These are phyloP conservation scores for Discostella stelligeroides DNA, from an alignment of 108 stramenopile species.

Conservation along the genomic window DNA sequence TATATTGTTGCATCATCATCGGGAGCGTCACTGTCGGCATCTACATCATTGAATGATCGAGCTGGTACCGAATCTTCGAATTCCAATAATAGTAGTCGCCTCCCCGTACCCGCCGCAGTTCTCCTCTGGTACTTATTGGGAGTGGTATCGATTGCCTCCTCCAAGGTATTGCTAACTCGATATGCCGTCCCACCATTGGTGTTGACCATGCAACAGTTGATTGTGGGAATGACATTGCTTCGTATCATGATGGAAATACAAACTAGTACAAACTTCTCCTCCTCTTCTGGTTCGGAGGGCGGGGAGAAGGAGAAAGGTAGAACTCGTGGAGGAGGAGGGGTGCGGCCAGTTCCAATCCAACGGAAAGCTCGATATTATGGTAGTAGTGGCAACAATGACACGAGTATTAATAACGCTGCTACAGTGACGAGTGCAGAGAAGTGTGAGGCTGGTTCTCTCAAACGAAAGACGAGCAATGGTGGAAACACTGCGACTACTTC, in stretches of 20 bases:
- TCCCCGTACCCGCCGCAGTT: conserved; percentile 53
- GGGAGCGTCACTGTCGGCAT: no score
- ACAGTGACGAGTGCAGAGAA: conserved; percentile 1
- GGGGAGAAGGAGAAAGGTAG: conserved; percentile 5
- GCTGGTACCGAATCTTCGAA: not conserved
- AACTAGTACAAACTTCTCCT: not conserved
- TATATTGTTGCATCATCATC: no score
- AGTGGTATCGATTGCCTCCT: conserved; percentile 73
- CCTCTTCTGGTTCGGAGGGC: not conserved
- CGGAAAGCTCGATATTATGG: no score
- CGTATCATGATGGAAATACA: conserved; percentile 30
- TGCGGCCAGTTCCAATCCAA: conserved; percentile 42
- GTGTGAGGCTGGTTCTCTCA: conserved; percentile 19
- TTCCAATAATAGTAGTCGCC: not conserved
- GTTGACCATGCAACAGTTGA: conserved; percentile 62
- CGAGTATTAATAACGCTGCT: conserved; percentile 3
- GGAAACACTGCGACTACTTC: not conserved
- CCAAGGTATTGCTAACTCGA: conserved; percentile 63
- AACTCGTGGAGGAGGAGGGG: conserved; percentile 6
- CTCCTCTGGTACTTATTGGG: conserved; percentile 78
- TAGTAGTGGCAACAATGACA: not conserved
- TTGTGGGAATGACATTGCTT: conserved; percentile 48
- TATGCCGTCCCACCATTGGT: conserved; percentile 53
- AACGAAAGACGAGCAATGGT: conserved; percentile 22
- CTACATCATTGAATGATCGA: not conserved